phyloP scores from a whole-genome alignment of 106 monocot species.

The Iris macrosiphon region DNA sequence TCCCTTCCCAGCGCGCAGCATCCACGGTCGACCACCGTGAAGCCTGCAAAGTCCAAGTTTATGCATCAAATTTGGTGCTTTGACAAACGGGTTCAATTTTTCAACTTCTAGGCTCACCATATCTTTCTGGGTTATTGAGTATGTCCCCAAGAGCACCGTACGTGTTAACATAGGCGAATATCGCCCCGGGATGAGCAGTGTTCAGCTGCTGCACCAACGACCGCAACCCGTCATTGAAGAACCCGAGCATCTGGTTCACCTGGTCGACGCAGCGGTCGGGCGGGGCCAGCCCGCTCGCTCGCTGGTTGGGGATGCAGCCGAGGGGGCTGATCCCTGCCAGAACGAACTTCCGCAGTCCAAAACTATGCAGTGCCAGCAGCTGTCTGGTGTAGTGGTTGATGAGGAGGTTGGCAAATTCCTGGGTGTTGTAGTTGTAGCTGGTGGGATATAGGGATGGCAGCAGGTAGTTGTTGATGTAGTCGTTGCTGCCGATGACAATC shows the following conservation, averaged over 20 bases:
- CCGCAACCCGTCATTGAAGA: conserved; percentile 53
- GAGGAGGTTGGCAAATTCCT: conserved; percentile 61
- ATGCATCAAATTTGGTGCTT: neutral
- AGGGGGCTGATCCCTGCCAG: conserved; percentile 54
- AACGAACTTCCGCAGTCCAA: conserved; percentile 69
- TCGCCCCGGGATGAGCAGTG: conserved; percentile 39
- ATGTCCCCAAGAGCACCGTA: conserved; percentile 58
- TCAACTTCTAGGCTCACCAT: conserved; percentile 17
- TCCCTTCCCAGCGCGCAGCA: conserved; percentile 51
- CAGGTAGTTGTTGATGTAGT: conserved; percentile 90
- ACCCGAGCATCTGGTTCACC: conserved; percentile 56
- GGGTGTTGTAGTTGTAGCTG: conserved; percentile 42
- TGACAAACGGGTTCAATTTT: neutral
- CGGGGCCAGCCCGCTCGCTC: conserved; percentile 22
- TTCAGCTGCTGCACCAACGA: conserved; percentile 56
- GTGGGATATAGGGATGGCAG: conserved; percentile 48
- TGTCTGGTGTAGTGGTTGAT: conserved; percentile 52
- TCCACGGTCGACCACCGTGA: conserved; percentile 33
- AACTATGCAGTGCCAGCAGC: conserved; percentile 52
- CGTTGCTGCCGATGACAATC: conserved; percentile 73
- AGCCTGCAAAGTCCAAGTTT: conserved; percentile 24
- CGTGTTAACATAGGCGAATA: conserved; percentile 69
- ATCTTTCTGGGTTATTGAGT: conserved; percentile 57
- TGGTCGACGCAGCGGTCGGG: conserved; percentile 44
- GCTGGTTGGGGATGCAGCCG: conserved; percentile 73